These are phyloP conservation scores for Agrocybe chaxingu DNA, from an alignment of 768 basidiomycete species.

Conservation along the genomic window DNA sequence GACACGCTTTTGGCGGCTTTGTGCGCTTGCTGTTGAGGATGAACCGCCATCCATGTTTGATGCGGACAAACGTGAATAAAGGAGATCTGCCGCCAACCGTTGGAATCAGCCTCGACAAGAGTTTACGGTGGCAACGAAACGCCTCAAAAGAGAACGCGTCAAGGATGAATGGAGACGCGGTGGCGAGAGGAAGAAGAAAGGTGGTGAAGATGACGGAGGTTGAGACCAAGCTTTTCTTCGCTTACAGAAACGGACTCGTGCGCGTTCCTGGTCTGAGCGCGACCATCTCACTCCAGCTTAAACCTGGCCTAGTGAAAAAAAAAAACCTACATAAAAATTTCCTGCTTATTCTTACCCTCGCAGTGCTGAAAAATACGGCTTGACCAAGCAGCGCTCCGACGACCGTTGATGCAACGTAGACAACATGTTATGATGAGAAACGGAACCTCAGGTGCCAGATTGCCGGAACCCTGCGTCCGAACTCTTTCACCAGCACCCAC, in stretches of 20 bases:
- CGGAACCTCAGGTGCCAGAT: too few species aligned
- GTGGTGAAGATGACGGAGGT: not conserved
- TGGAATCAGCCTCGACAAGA: not conserved
- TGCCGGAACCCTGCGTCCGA: not conserved
- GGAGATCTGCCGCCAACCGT: not conserved
- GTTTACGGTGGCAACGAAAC: not conserved
- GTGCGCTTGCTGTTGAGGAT: slow-evolving; percentile 29
- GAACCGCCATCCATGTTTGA: slow-evolving; percentile 36
- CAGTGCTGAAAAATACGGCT: too few species aligned
- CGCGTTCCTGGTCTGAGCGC: slow-evolving; percentile 9
- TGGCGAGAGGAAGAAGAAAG: not conserved
- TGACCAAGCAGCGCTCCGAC: too few species aligned
- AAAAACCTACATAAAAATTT: too few species aligned
- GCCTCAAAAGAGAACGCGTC: not conserved
- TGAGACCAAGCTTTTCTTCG: slow-evolving; percentile 10
- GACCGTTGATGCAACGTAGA: too few species aligned
- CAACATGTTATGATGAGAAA: too few species aligned
- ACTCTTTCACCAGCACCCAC: slow-evolving; percentile 2
- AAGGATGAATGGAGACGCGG: slow-evolving; percentile 5
- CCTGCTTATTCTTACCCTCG: too few species aligned
- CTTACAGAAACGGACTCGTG: slow-evolving; percentile 8
- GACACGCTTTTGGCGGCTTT: slow-evolving; percentile 69
- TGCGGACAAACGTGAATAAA: slow-evolving; percentile 4
- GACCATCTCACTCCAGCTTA: too few species aligned
- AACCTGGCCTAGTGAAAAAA: too few species aligned